Evolutionary conservation across 495 filamentous ascomycete genomes (phyloP), one percentile per base, ranked within the genome.

Genomic region (Parathielavia hyrcaniae): DNA sequence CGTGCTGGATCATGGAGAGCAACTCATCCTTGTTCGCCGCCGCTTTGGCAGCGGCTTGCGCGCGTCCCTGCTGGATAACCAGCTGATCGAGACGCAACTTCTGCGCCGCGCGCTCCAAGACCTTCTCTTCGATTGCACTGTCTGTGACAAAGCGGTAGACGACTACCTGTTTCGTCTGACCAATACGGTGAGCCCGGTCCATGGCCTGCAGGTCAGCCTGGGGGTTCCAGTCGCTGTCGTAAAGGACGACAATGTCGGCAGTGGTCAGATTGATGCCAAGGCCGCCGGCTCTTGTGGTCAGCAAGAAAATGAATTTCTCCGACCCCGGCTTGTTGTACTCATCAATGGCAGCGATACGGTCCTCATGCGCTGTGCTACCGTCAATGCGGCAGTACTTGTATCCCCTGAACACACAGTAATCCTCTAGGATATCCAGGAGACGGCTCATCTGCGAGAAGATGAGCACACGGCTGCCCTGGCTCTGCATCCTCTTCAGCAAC

Each of bases 371-470:
- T 2, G 95, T 99, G 10, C 90, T 86, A 59, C 95, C 95, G 70
- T 99, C 95, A 61, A 99, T 99, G 66, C 95, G 88, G 73, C 92
- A 97, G 71, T 99, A 99, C 53, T 95, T 86, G 74, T 86, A 96
- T 14, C 89, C 86, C 17, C 95, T 78, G 77, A 97, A 93, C 35
- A 97, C 90, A 63, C 91, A 96, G 75, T 99, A 99, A 70, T 99
- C 95, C 68, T 99, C 95, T 26, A 99, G 77, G 46, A 99, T 97
- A 67, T 99, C 95, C 23, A 99, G 77, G 32, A 97, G 81, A 81
- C 95, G 87, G 61, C 90, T 96, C 95, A 99, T 99, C 65, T 99
- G 95, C 0, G 95, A 97, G 77, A 99, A 99, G 65, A 99, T 99
- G 45, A 99, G 81, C 17, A 97, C 91, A 50, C 95, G 83, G 63